Evolutionary conservation across 2,329 filamentous ascomycete genomes (phyloP).

Genomic region (Dactylellina leptospora): DNA sequence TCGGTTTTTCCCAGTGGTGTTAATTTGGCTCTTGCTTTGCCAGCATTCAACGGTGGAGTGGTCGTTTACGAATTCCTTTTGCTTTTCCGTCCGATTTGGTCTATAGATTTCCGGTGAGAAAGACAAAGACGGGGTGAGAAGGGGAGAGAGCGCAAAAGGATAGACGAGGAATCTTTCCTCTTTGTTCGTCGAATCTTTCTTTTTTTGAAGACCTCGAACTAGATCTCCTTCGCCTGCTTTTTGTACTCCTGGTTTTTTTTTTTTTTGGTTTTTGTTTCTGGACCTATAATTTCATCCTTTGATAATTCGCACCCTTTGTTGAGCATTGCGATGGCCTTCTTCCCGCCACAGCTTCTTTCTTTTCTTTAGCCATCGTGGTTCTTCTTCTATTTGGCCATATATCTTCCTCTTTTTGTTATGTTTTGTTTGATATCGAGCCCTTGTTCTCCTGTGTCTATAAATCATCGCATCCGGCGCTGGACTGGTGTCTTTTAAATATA

Average conservation of each 20-base stretch:
- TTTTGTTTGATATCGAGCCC: background rate
- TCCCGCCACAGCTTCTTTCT: background rate
- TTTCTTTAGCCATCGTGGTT: conserved; percentile 18
- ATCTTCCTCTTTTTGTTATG: background rate
- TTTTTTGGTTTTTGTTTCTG: conserved; percentile 1
- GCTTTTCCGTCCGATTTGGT: background rate
- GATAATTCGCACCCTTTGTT: no score
- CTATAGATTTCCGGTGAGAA: conserved; percentile 10
- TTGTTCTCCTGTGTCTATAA: conserved; percentile 28
- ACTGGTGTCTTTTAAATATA: conserved; percentile 16
- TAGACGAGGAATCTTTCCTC: no score
- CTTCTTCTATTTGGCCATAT: background rate
- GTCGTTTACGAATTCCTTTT: conserved; percentile 12
- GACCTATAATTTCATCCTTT: no score
- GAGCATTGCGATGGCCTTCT: background rate
- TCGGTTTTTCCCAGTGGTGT: conserved; percentile 50
- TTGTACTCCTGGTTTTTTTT: conserved; percentile 11
- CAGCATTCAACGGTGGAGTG: conserved; percentile 23
- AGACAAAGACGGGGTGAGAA: background rate
- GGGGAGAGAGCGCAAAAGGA: no score
- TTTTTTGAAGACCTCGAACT: background rate
- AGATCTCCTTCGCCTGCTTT: conserved; percentile 15
- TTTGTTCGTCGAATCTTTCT: background rate
- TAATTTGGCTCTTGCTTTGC: conserved; percentile 54
- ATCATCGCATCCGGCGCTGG: conserved; percentile 47